phyloP scores from a whole-genome alignment of 495 filamentous ascomycete genomes.

The Trichoderma parareesei region DNA sequence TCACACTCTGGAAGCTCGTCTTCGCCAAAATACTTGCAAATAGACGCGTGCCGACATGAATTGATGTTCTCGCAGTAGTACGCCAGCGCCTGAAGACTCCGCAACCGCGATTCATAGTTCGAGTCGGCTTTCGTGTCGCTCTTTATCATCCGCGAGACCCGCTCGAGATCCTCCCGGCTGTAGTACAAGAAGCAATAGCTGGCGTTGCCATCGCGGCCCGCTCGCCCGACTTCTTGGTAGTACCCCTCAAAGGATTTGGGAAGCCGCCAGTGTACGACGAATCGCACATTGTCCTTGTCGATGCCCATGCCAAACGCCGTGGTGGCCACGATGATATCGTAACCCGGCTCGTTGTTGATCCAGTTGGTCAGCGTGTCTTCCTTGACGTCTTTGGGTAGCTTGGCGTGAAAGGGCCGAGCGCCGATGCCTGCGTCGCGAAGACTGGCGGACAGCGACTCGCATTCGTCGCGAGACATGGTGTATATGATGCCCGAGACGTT shows the following conservation, averaged over 20 bases:
- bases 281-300: conserved; percentile 86
- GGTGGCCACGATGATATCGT: conserved; percentile 88
- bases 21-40: conserved; percentile 80
- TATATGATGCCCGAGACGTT: conserved; percentile 84
- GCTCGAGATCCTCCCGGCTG: conserved; percentile 71
- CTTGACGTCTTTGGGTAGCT: conserved; percentile 51
- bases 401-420: conserved; percentile 65
- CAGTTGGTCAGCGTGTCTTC: conserved; percentile 60
- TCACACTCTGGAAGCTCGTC: conserved; percentile 54
- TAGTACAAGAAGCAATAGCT: conserved; percentile 85
- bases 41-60: conserved; percentile 65
- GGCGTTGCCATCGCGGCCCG: conserved; percentile 82
- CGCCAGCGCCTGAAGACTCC: conserved; percentile 52
- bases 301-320: conserved; percentile 98
- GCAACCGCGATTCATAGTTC: conserved; percentile 30
- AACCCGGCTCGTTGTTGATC: conserved; percentile 64
- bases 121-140: conserved; percentile 29
- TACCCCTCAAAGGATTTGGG: conserved; percentile 91
- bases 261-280: conserved; percentile 88
- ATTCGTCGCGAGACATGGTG: conserved; percentile 67
- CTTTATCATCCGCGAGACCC: conserved; percentile 50
- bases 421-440: conserved; percentile 55
- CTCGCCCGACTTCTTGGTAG: conserved; percentile 91
- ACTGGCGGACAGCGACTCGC: conserved; percentile 61
- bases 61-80: conserved; percentile 72